Conservation (phyloP, 2,329 filamentous ascomycete genomes). For the Pseudonectria buxi region DNA sequence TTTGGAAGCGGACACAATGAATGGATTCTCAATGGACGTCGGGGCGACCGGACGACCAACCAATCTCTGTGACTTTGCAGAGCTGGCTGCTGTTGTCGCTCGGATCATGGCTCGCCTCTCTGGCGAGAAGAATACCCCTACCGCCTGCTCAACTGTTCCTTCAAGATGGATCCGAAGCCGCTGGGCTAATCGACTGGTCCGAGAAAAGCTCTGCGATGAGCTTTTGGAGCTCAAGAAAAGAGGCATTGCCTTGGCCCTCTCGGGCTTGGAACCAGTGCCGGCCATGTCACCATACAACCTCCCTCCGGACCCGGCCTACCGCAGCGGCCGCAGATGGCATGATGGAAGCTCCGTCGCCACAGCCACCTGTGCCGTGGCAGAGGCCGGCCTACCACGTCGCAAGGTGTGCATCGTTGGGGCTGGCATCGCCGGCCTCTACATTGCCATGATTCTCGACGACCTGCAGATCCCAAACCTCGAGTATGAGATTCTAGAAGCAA, state of each 20-base stretch:
- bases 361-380: constrained; percentile 3
- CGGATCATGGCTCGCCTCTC: background rate
- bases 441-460: constrained; percentile 27
- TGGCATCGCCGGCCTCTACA: constrained; percentile 31
- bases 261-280: background rate
- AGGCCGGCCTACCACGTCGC: too few relatives aligned
- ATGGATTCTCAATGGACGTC: background rate
- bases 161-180: background rate
- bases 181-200: constrained; percentile 2
- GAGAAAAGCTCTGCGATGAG: background rate
- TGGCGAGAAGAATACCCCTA: background rate
- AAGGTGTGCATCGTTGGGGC: constrained; percentile 31
- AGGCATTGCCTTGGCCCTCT: background rate
- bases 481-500: constrained; percentile 33
- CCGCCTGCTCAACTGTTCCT: background rate
- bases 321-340: background rate
- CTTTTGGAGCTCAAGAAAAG: constrained; percentile 1
- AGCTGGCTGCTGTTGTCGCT: constrained; percentile 1
- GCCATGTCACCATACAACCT: background rate
- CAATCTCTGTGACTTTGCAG: background rate
- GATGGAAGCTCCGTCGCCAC: background rate
- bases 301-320: constrained; percentile 1
- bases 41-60: background rate
- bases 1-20: constrained; percentile 1
- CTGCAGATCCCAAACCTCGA: constrained; percentile 20